phyloP scores from a whole-genome alignment of 2,329 filamentous ascomycete genomes.

The Xylariales sp. region DNA sequence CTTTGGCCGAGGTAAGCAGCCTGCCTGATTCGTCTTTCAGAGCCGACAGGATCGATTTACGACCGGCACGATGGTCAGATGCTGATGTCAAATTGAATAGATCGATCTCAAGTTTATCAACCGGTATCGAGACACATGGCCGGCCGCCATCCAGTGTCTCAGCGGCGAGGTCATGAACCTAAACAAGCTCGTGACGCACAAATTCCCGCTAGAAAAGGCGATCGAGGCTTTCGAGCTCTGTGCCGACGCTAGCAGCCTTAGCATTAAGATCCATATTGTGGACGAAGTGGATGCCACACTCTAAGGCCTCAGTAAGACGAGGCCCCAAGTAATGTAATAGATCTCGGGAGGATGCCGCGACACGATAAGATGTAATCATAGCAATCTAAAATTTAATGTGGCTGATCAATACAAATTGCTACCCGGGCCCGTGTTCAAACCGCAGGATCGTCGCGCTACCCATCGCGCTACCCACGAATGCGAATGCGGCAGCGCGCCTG shows the following conservation, averaged over 20 bases:
- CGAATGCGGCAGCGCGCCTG: conserved; percentile 11
- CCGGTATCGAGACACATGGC: conserved; percentile 77
- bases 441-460: background rate
- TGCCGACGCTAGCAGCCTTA: conserved; percentile 63
- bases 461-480: background rate
- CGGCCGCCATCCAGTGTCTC: conserved; percentile 70
- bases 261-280: conserved; percentile 71
- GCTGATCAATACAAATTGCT: conserved; percentile 11
- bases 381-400: conserved; percentile 24
- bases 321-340: conserved; percentile 9
- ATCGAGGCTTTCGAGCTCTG: conserved; percentile 66
- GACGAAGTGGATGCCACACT: conserved; percentile 55
- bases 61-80: conserved; percentile 8
- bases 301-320: conserved; percentile 24
- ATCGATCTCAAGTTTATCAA: conserved; percentile 78
- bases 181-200: conserved; percentile 71
- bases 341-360: conserved; percentile 8
- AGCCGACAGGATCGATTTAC: conserved; percentile 9
- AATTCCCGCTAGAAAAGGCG: conserved; percentile 70
- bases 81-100: conserved; percentile 49
- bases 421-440: background rate
- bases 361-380: conserved; percentile 27
- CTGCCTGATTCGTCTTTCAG: background rate
- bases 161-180: conserved; percentile 70
- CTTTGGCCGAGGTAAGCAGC: conserved; percentile 65